A percentile compares a stretch with the other conserved stretches of the same genome.
Evolutionary conservation across 2,329 filamentous ascomycete species (phyloP).

Genomic region (Penicillium digitatum): DNA sequence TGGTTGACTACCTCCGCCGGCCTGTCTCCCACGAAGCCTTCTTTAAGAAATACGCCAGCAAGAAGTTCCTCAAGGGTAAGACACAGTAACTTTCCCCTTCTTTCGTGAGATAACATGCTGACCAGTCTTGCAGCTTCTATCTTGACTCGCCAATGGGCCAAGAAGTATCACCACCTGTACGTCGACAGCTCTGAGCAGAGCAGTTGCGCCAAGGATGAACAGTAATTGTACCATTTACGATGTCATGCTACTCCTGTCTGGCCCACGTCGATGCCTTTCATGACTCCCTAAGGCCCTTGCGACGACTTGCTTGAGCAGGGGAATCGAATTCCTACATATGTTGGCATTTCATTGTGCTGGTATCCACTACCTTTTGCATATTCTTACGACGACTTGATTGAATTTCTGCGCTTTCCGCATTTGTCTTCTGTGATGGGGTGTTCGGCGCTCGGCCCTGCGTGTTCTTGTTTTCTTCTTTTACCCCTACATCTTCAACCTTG

Average conservation of each 20-base stretch:
- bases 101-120: conserved; percentile 8
- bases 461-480: conserved; percentile 21
- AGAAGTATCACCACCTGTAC: conserved; percentile 59
- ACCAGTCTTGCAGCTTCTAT: conserved; percentile 66
- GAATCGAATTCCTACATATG: conserved; percentile 35
- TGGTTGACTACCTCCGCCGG: conserved; percentile 92
- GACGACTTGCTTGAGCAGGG: conserved; percentile 22
- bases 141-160: conserved; percentile 87
- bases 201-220: conserved; percentile 34
- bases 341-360: conserved; percentile 43
- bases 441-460: conserved; percentile 31
- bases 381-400: conserved; percentile 39
- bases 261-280: conserved; percentile 22
- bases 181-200: conserved; percentile 35
- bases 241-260: conserved; percentile 25
- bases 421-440: conserved; percentile 33
- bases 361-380: conserved; percentile 40
- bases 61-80: conserved; percentile 97
- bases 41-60: conserved; percentile 99
- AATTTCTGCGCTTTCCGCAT: conserved; percentile 35
- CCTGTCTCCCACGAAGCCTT: conserved; percentile 94
- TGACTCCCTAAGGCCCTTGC: conserved; percentile 23
- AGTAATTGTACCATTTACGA: conserved; percentile 27
- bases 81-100: not conserved
- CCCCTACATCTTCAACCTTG: conserved; percentile 15